Conservation (phyloP, 2,329 filamentous ascomycete species). For the Neoascochyta sp. region DNA sequence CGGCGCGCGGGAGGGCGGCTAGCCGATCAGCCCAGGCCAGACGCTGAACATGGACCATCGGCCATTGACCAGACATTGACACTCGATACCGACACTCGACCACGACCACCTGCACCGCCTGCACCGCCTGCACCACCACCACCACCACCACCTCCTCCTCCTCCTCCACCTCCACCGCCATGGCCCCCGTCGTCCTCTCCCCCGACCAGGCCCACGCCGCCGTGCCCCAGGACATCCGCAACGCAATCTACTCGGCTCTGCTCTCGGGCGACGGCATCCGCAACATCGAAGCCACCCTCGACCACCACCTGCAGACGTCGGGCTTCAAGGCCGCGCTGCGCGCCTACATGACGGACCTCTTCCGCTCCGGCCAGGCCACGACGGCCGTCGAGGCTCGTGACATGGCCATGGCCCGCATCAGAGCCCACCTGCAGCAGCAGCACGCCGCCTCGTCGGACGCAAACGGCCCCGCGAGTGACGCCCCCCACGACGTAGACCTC, state of each 20-base stretch:
- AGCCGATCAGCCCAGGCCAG: neutral
- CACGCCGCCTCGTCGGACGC: conserved; percentile 3
- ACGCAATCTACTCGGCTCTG: conserved; percentile 46
- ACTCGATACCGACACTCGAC: too few species aligned
- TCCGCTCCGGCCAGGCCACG: conserved; percentile 56
- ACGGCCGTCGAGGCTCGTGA: conserved; percentile 56
- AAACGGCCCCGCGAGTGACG: conserved; percentile 24
- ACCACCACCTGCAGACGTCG: conserved; percentile 53
- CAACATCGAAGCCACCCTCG: conserved; percentile 54
- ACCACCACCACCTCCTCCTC: conserved; percentile 8
- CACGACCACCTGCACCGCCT: too few species aligned
- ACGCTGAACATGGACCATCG: too few species aligned
- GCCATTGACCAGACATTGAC: too few species aligned
- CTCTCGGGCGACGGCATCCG: conserved; percentile 50
- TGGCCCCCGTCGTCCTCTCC: conserved; percentile 24
- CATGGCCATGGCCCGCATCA: conserved; percentile 46
- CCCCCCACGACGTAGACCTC: conserved; percentile 35
- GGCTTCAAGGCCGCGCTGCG: conserved; percentile 58
- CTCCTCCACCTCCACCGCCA: conserved; percentile 12
- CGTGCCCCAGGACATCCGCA: conserved; percentile 40
- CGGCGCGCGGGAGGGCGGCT: too few species aligned
- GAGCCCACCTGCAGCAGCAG: conserved; percentile 24
- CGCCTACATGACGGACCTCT: conserved; percentile 52
- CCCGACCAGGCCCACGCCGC: conserved; percentile 41
- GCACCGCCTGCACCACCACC: too few species aligned